Evolutionary conservation across 345 rosid species (phyloP).

Genomic region (Gossypium ekmanianum): DNA sequence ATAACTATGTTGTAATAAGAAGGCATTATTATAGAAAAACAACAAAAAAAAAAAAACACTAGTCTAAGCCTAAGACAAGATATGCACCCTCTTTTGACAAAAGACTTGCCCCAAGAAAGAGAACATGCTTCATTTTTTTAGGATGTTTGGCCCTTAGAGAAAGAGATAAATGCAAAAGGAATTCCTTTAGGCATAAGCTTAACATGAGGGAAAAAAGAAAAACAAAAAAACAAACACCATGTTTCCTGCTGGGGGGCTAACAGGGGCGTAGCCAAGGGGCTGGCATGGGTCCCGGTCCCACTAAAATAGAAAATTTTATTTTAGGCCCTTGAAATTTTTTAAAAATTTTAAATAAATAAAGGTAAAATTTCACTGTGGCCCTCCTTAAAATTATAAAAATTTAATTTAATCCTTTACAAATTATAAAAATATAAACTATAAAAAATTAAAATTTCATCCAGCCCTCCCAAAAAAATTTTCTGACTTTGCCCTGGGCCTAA

Average conservation of each 20-base stretch:
- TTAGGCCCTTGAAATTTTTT: too few species aligned
- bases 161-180: not conserved
- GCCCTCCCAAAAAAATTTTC: too few species aligned
- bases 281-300: too few species aligned
- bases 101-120: not conserved
- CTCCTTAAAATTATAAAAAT: too few species aligned
- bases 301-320: too few species aligned
- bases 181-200: not conserved
- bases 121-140: not conserved
- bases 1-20: too few species aligned
- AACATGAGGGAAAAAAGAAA: not conserved
- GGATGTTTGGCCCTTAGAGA: not conserved
- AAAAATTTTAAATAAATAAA: too few species aligned
- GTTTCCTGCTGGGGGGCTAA: not conserved
- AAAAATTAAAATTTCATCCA: too few species aligned
- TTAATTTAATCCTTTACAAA: too few species aligned
- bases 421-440: too few species aligned
- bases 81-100: slow-evolving; percentile 6
- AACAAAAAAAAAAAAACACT: not conserved
- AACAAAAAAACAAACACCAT: not conserved
- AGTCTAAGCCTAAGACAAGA: not conserved
- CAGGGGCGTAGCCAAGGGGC: too few species aligned
- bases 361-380: too few species aligned
- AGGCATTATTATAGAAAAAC: not conserved
- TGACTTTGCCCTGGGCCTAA: not conserved